phyloP scores from a whole-genome alignment of 805 yeast species.

The Jamesozyma gamospora region DNA sequence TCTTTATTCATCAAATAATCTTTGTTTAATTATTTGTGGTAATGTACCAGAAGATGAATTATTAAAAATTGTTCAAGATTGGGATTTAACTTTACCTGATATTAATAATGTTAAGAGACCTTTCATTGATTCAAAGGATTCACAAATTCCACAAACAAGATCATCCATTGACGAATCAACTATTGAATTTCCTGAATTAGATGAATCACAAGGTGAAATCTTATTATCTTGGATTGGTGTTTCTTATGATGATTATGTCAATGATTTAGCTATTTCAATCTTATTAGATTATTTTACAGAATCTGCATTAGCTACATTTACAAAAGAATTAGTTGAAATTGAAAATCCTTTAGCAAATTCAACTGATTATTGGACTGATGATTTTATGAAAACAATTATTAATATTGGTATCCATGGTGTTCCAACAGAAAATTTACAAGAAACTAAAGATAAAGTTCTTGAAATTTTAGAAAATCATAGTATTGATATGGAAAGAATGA shows the following conservation, averaged over 20 bases:
- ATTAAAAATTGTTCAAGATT: slow-evolving; percentile 44
- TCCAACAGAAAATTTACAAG: slow-evolving; percentile 52
- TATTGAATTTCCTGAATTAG: slow-evolving; percentile 80
- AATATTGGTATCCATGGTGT: slow-evolving; percentile 56
- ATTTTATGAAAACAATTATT: slow-evolving; percentile 53
- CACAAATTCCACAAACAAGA: slow-evolving; percentile 37
- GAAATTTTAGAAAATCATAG: slow-evolving; percentile 45
- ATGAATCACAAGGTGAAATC: slow-evolving; percentile 74
- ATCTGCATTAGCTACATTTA: slow-evolving; percentile 66
- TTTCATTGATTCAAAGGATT: slow-evolving; percentile 53
- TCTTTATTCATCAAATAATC: slow-evolving; percentile 72
- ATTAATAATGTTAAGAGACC: slow-evolving; percentile 46
- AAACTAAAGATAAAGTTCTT: slow-evolving; percentile 44
- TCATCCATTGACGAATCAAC: slow-evolving; percentile 36
- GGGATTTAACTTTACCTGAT: slow-evolving; percentile 48
- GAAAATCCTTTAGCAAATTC: slow-evolving; percentile 74
- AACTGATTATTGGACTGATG: slow-evolving; percentile 62
- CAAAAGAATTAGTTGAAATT: slow-evolving; percentile 63
- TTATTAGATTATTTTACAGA: slow-evolving; percentile 67
- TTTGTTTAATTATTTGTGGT: slow-evolving; percentile 79
- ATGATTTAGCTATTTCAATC: slow-evolving; percentile 60
- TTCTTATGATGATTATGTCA: slow-evolving; percentile 37
- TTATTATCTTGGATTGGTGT: slow-evolving; percentile 80
- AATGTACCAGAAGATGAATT: slow-evolving; percentile 70
- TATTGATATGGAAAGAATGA: slow-evolving; percentile 57